Base-by-base conservation (phyloP, 192 early-diverging fungal species). In the Gaertneriomyces sp. region DNA sequence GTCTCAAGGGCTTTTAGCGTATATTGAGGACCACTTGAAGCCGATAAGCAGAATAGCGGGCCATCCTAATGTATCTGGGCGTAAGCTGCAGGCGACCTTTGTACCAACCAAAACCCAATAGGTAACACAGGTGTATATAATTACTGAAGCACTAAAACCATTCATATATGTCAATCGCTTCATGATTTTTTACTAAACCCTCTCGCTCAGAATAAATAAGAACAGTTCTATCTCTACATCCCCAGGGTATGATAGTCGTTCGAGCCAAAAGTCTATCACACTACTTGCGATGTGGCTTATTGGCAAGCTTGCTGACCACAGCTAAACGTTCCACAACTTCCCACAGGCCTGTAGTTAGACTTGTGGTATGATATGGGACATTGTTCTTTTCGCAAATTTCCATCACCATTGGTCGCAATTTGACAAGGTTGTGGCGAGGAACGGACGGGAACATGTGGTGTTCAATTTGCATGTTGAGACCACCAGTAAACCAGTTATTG, bases 401-500 rank as follows among this genome's bases (percentile, higher is more conserved):
- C 60, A 80, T 74, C n/a, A 93, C 80, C 40, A 80, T 75, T n/a
- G 81, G 84, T 58, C 84, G 78, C 17, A 87, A 74, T 70, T 84
- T 79, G 50, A 69, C 65, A 61, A 90, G 82, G 71, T 79, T 79
- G 73, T 93, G 88, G 42, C 91, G 83, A 10, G 91, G 91, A 61
- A 93, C 81, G 42, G 76, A 82, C 7, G 91, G 90, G 84, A 93
- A 93, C 70, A 91, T 82, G 70, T 93, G 91, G 79, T 93, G 91
- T 74, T 93, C 90, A 61, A 93, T 90, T 70, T 93, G 91, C 79
- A 80, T 89, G 82, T 91, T 91, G 57, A 90, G 76, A 53, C 89
- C 89, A 42, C 90, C 89, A 8, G 82, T 87, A 75, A 93, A 91
- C 91, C 91, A 93, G 76, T 93, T 82, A 50, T 76, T 76, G 62